Evolutionary conservation across 805 yeast genomes (phyloP).

Genomic region (Candida maesae): DNA sequence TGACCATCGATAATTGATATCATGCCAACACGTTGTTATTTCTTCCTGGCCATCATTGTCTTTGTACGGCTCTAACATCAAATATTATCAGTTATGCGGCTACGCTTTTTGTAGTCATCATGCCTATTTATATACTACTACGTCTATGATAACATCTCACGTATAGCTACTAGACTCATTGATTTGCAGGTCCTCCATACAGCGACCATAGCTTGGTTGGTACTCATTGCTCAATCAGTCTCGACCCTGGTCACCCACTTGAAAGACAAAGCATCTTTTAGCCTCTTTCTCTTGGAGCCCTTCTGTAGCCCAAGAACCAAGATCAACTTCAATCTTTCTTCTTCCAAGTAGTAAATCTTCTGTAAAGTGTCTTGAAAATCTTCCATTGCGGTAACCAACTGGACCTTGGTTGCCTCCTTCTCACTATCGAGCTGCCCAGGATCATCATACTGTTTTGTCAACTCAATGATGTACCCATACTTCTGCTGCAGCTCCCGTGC

Average conservation of each 20-base stretch:
- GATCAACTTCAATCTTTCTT: background rate
- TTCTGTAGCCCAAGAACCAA: background rate
- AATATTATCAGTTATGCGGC: no score
- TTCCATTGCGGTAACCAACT: constrained; percentile 3
- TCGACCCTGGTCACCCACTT: background rate
- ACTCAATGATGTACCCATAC: background rate
- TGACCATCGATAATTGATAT: no score
- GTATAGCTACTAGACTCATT: no score
- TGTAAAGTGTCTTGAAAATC: constrained; percentile 4
- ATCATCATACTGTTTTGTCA: background rate
- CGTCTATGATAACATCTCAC: no score
- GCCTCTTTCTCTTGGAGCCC: background rate
- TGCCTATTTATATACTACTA: no score
- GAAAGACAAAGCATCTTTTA: background rate
- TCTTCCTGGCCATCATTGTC: no score
- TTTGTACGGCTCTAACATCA: no score
- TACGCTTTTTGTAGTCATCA: no score
- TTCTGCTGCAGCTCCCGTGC: constrained; percentile 2
- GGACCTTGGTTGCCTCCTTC: background rate
- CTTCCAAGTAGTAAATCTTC: constrained; percentile 5
- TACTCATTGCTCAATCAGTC: background rate
- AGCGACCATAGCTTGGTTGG: no score
- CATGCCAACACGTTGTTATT: no score
- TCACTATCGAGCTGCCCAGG: constrained; percentile 7
- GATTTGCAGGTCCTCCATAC: no score